phyloP scores from a whole-genome alignment of 148 eudicot species.

The Rhododendron ovatum region DNA sequence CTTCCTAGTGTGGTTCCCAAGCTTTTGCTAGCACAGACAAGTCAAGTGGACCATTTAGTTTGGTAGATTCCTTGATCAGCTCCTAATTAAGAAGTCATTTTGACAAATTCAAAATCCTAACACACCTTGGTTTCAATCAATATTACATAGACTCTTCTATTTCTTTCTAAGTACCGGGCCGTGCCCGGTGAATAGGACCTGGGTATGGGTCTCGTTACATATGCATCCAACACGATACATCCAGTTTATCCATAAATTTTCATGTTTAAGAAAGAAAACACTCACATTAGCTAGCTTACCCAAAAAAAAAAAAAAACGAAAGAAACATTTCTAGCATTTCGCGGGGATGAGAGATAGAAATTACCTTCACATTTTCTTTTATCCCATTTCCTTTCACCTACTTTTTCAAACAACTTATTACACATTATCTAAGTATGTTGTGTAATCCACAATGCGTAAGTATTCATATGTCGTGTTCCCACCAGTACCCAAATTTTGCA shows the following conservation, averaged over 20 bases:
- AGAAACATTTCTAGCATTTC: neutral
- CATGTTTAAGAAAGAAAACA: neutral
- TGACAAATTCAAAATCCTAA: neutral
- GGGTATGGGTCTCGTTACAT: no score
- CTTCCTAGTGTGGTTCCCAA: constrained; percentile 2
- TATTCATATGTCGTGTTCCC: neutral
- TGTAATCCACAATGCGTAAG: neutral
- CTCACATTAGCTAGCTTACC: neutral
- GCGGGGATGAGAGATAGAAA: neutral
- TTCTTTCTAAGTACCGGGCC: neutral
- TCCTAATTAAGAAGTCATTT: no score
- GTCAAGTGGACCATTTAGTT: neutral
- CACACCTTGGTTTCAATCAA: neutral
- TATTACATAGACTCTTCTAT: neutral
- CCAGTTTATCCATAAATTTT: no score
- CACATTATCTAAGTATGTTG: no score
- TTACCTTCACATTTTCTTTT: neutral
- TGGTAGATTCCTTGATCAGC: no score
- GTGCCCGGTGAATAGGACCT: no score
- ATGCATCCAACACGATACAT: no score
- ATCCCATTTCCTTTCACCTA: no score
- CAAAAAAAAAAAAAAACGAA: neutral
- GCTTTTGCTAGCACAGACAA: neutral
- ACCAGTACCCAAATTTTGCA: neutral
- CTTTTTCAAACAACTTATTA: no score